Base-by-base conservation (phyloP, 2,329 filamentous ascomycete species). In the Escovopsis weberi region DNA sequence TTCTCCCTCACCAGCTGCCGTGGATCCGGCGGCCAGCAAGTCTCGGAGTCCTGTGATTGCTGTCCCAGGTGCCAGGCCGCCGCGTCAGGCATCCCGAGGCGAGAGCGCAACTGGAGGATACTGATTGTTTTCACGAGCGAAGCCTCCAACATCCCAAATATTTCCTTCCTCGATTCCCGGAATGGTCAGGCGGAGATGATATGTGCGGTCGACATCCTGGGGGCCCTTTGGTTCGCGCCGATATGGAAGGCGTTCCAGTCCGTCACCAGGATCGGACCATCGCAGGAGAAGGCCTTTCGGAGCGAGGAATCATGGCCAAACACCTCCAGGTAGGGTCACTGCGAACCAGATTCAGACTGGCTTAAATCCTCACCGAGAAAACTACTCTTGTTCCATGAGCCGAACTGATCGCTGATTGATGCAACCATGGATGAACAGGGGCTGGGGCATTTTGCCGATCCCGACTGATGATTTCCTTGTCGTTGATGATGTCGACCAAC, bases 401-500 rank as follows among this genome's bases (percentile, higher is more conserved):
- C 26, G 23, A 39, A 30, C 12, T 19, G 12, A 30, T 12, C 23
- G 19, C n/a, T 37, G 15, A 26, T 37, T 37, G 15, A 26, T 37
- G 33, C 12, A 37, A 37, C 30, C 33, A 32, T 19, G 10, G 10
- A 19, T 37, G 38, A 41, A 19, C 49, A 61, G 59, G 41, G 70
- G 67, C 2, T 75, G 71, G 71, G 69, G 70, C 6, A 60, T 73
- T 9, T 53, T 72, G 35, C 60, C 67, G 6, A 50, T 75, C 6
- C 62, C 64, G 0, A 59, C 63, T 32, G 62, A 57, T 41, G 62
- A 59, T 45, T 74, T 74, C 47, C 51, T 65, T 39, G 48, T 50
- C 4, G 63, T 64, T 26, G 45, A 53, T 18, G 54, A 53, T 18
- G 45, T 54, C n/a, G 54, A 59, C 41, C 56, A 63, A 30, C 49